phyloP scores from a whole-genome alignment of 2,329 filamentous ascomycete genomes.

The Beauveria rudraprayagi region DNA sequence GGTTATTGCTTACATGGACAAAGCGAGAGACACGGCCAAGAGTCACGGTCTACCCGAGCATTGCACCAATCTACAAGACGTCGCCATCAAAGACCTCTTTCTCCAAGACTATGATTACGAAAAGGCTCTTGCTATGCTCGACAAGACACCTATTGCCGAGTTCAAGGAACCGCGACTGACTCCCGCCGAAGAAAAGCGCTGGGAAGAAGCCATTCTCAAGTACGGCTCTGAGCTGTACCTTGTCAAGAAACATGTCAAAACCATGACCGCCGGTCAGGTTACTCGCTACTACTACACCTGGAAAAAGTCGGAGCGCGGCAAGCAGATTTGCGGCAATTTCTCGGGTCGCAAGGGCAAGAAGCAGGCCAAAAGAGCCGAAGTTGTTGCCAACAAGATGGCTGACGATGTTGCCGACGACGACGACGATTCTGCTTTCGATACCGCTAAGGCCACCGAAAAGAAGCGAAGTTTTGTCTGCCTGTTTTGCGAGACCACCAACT shows the following conservation, averaged over 20 bases:
- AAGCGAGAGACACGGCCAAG: slow-evolving; percentile 56
- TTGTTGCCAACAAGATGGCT: slow-evolving; percentile 65
- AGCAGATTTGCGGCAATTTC: slow-evolving; percentile 83
- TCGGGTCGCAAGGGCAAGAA: slow-evolving; percentile 85
- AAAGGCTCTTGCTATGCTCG: slow-evolving; percentile 61
- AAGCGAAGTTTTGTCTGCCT: slow-evolving; percentile 89
- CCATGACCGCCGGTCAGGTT: slow-evolving; percentile 68
- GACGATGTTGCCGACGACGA: slow-evolving; percentile 88
- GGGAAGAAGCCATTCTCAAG: slow-evolving; percentile 84
- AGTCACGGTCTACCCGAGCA: slow-evolving; percentile 62
- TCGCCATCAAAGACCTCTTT: slow-evolving; percentile 67
- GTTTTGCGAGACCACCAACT: slow-evolving; percentile 74
- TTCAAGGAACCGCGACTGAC: slow-evolving; percentile 81
- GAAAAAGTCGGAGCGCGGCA: slow-evolving; percentile 87
- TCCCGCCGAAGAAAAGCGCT: slow-evolving; percentile 73
- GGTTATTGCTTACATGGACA: slow-evolving; percentile 69
- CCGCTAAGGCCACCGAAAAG: slow-evolving; percentile 68
- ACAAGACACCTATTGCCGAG: slow-evolving; percentile 57
- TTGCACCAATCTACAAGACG: slow-evolving; percentile 82
- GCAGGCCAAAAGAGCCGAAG: slow-evolving; percentile 67
- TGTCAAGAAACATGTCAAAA: slow-evolving; percentile 80
- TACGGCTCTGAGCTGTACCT: slow-evolving; percentile 83
- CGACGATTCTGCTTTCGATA: slow-evolving; percentile 94
- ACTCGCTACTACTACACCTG: slow-evolving; percentile 95
- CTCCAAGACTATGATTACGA: slow-evolving; percentile 63